Percentiles rank a stretch among this genome's conserved stretches.
Evolutionary conservation across 2,329 filamentous ascomycete species (phyloP).

Genomic region (Cladorrhinum sp.): DNA sequence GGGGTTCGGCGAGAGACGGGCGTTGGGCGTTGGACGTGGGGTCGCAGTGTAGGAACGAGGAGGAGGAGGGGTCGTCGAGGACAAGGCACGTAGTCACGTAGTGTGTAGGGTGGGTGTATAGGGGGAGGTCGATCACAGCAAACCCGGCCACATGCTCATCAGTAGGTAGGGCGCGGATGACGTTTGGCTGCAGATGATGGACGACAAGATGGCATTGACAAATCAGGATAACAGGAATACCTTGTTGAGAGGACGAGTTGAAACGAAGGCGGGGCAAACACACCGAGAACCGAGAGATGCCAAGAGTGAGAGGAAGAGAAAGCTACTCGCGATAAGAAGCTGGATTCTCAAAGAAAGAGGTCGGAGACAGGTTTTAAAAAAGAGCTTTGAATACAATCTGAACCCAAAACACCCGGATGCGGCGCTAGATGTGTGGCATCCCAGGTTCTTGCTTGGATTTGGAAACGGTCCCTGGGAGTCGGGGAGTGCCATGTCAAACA

Average conservation of each 20-base stretch:
- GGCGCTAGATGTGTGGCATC: neutral
- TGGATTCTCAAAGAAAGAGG: neutral
- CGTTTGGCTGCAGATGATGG: constrained; percentile 13
- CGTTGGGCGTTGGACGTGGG: constrained; percentile 4
- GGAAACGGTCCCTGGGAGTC: neutral
- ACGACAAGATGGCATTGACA: neutral
- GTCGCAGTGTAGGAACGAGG: neutral
- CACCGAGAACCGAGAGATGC: neutral
- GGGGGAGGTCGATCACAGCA: neutral
- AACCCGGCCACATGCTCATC: neutral
- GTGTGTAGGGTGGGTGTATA: too few species aligned
- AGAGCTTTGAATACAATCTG: neutral
- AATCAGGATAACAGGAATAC: constrained; percentile 2
- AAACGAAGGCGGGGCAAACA: neutral
- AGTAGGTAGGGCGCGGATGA: constrained; percentile 13
- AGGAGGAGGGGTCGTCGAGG: neutral
- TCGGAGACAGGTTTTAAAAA: too few species aligned
- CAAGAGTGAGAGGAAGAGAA: neutral
- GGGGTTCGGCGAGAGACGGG: neutral
- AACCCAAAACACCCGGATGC: neutral
- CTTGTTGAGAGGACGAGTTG: neutral
- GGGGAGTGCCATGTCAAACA: neutral
- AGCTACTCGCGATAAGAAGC: neutral
- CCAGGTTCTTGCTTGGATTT: neutral
- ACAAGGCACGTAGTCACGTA: too few species aligned